phyloP scores from a whole-genome alignment of 1,139 yeast genomes.

The Lodderomyces jiufengensis region DNA sequence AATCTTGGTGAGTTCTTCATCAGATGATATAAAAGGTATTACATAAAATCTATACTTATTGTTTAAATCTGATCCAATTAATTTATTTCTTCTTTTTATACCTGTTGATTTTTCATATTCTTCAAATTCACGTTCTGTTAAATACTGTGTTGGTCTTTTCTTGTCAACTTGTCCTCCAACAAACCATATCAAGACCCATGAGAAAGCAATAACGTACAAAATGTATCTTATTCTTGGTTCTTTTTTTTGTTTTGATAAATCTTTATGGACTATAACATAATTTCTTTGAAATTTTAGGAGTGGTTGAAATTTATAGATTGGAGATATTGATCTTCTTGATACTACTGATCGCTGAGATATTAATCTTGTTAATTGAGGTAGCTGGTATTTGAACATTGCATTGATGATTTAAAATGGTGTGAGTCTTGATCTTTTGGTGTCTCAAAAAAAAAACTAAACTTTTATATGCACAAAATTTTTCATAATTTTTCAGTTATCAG shows the following conservation, averaged over 20 bases:
- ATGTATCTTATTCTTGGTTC: slow-evolving; percentile 48
- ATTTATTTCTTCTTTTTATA: slow-evolving; percentile 50
- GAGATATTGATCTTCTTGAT: background rate
- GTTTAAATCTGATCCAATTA: slow-evolving; percentile 30
- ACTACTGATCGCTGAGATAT: too few relatives aligned
- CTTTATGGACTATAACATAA: slow-evolving; percentile 11
- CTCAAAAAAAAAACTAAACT: slow-evolving; percentile 25
- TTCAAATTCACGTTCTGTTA: slow-evolving; percentile 58
- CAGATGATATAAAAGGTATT: slow-evolving; percentile 38
- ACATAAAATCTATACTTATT: slow-evolving; percentile 39
- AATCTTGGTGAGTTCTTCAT: slow-evolving; percentile 19
- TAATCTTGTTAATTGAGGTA: slow-evolving; percentile 1
- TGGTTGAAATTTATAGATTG: background rate
- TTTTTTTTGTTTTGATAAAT: slow-evolving; percentile 6
- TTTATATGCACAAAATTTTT: too few relatives aligned
- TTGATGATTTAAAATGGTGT: too few relatives aligned
- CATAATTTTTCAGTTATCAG: too few relatives aligned
- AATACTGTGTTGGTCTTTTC: slow-evolving; percentile 43
- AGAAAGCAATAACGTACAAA: slow-evolving; percentile 45
- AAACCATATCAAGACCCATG: slow-evolving; percentile 51
- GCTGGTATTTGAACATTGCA: too few relatives aligned
- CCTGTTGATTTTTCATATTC: slow-evolving; percentile 49
- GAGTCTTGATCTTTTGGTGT: too few relatives aligned
- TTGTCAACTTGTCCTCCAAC: slow-evolving; percentile 54
- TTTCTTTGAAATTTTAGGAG: slow-evolving; percentile 7